Conservation (phyloP, 2,329 filamentous ascomycete species). For the Harringtonia aguacate region DNA sequence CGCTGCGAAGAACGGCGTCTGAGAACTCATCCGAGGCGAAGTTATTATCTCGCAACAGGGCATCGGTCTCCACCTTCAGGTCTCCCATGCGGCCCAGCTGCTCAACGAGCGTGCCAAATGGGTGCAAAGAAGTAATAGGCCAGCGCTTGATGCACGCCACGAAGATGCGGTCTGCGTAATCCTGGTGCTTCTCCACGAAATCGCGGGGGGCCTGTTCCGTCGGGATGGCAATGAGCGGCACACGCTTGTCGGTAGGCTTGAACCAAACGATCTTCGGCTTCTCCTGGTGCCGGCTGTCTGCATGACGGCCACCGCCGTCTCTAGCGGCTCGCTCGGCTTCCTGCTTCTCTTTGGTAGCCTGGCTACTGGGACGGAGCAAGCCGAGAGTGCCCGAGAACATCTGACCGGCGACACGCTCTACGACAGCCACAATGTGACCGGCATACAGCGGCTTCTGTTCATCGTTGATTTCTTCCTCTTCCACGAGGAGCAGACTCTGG, state of each 20-base stretch:
- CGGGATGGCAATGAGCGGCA: constrained; percentile 93
- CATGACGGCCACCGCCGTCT: constrained; percentile 61
- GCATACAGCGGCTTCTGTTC: constrained; percentile 97
- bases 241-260: constrained; percentile 98
- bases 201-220: constrained; percentile 96
- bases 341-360: constrained; percentile 98
- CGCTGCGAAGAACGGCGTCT: constrained; percentile 86
- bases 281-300: constrained; percentile 79
- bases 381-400: constrained; percentile 98
- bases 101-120: constrained; percentile 94
- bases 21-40: constrained; percentile 97
- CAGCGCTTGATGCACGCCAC: constrained; percentile 98
- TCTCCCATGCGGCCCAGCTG: constrained; percentile 96
- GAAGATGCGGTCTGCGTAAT: constrained; percentile 95
- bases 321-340: constrained; percentile 90
- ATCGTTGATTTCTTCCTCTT: constrained; percentile 97
- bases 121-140: constrained; percentile 98
- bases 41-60: constrained; percentile 94
- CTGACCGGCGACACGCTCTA: constrained; percentile 92
- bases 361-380: constrained; percentile 87
- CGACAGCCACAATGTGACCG: constrained; percentile 91
- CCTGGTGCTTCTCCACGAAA: constrained; percentile 97
- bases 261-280: constrained; percentile 99
- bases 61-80: constrained; percentile 94
- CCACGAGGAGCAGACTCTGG: constrained; percentile 89